Conservation (phyloP, 1,284 basidiomycete species). For the Sporisorium graminicola region DNA sequence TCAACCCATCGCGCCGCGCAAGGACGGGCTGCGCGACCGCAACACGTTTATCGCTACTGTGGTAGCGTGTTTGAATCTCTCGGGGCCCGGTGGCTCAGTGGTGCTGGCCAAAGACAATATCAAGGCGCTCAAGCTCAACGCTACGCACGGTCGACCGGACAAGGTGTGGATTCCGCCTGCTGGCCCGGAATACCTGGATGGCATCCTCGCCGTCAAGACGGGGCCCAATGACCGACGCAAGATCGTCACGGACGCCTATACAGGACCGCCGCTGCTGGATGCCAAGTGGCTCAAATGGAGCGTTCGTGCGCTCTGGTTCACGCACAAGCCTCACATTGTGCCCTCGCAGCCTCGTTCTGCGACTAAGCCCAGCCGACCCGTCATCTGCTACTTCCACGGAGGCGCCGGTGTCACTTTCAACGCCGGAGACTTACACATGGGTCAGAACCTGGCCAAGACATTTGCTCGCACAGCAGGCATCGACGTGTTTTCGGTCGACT, state of each 20-base stretch:
- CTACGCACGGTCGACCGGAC: slow-evolving; percentile 48
- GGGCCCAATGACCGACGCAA: slow-evolving; percentile 37
- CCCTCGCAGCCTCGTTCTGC: slow-evolving; percentile 37
- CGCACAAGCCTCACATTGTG: slow-evolving; percentile 46
- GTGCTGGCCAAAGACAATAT: slow-evolving; percentile 41
- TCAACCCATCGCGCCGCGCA: slow-evolving; percentile 62
- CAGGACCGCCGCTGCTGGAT: slow-evolving; percentile 62
- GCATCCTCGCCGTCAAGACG: slow-evolving; percentile 61
- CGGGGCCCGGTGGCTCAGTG: slow-evolving; percentile 62
- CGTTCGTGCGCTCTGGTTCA: slow-evolving; percentile 63
- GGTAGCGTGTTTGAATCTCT: slow-evolving; percentile 51
- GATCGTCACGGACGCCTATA: slow-evolving; percentile 49
- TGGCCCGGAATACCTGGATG: slow-evolving; percentile 57
- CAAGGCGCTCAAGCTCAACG: slow-evolving; percentile 55
- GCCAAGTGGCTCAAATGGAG: slow-evolving; percentile 63
- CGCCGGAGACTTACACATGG: slow-evolving; percentile 66
- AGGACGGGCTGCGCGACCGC: slow-evolving; percentile 60
- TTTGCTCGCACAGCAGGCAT: slow-evolving; percentile 51
- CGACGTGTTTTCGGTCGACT: slow-evolving; percentile 67
- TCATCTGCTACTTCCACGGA: slow-evolving; percentile 68
- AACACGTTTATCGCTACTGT: slow-evolving; percentile 53
- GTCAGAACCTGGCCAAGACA: slow-evolving; percentile 56
- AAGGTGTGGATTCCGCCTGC: slow-evolving; percentile 65
- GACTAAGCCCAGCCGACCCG: slow-evolving; percentile 44
- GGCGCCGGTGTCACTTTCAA: slow-evolving; percentile 66